Conservation (phyloP, 2,329 filamentous ascomycete species). For the Pseudogymnoascus sp. region DNA sequence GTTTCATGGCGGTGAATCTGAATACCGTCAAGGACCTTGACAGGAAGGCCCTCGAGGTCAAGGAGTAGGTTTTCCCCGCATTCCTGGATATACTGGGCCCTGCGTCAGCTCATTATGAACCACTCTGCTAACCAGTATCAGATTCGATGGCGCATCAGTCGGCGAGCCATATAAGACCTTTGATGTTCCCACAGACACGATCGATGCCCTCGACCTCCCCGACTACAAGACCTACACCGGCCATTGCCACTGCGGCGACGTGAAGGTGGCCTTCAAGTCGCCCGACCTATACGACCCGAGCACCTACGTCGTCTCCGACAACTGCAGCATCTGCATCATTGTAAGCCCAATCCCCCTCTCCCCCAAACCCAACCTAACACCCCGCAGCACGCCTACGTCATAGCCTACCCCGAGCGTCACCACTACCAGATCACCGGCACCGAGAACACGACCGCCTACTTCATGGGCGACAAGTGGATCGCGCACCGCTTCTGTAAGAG, state of each 20-base stretch:
- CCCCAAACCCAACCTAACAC: background rate
- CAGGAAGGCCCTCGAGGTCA: background rate
- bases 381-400: background rate
- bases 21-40: background rate
- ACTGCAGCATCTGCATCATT: slow-evolving; percentile 1
- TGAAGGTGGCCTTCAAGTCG: background rate
- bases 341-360: background rate
- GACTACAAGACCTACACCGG: slow-evolving; percentile 2
- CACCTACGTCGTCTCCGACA: background rate
- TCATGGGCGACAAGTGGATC: background rate
- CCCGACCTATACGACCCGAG: background rate
- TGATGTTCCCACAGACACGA: background rate
- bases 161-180: slow-evolving; percentile 1
- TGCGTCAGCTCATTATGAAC: background rate
- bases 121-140: background rate
- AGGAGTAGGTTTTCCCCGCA: background rate
- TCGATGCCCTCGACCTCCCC: slow-evolving; percentile 4
- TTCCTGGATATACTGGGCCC: background rate
- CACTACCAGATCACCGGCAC: background rate
- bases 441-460: background rate
- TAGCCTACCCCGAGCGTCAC: background rate
- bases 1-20: background rate
- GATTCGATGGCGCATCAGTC: background rate
- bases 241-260: slow-evolving; percentile 4
- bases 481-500: slow-evolving; percentile 4